Percentiles rank a stretch among this genome's conserved stretches.
These are phyloP conservation scores for Solanum arcanum DNA, from an alignment of 257 asterid species.

Conservation along the genomic window DNA sequence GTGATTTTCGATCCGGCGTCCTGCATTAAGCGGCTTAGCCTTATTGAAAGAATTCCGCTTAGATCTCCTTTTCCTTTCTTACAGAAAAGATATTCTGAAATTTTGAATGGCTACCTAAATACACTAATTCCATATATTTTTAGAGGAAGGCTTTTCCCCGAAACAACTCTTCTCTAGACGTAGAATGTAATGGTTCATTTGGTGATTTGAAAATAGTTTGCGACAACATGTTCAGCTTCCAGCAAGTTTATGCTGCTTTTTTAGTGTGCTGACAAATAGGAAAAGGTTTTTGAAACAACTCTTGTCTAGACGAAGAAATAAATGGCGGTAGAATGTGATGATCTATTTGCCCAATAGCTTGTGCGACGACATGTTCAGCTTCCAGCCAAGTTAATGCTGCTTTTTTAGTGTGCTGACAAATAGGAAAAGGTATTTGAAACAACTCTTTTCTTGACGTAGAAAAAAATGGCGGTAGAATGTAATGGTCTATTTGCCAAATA, in stretches of 20 bases:
- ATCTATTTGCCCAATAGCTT: neutral
- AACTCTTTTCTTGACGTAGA: neutral
- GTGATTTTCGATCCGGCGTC: neutral
- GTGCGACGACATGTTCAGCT: rapidly evolving
- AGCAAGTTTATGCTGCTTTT: neutral
- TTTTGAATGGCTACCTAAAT: neutral
- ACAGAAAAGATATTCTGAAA: neutral
- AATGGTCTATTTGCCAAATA: neutral
- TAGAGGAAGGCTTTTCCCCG: neutral
- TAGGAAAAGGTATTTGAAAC: neutral
- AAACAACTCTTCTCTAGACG: neutral
- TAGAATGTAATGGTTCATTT: neutral
- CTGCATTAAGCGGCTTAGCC: neutral
- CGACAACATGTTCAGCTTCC: neutral
- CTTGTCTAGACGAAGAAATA: neutral
- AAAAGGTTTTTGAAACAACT: neutral
- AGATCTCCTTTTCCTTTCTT: neutral
- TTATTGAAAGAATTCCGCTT: neutral
- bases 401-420: neutral
- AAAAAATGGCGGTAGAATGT: neutral
- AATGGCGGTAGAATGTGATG: neutral
- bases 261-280: neutral
- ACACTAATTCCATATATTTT: neutral
- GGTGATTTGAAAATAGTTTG: neutral
- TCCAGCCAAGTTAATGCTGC: neutral